These are phyloP conservation scores for Mycena kentingensis DNA, from an alignment of 768 basidiomycete genomes.

Conservation along the genomic window DNA sequence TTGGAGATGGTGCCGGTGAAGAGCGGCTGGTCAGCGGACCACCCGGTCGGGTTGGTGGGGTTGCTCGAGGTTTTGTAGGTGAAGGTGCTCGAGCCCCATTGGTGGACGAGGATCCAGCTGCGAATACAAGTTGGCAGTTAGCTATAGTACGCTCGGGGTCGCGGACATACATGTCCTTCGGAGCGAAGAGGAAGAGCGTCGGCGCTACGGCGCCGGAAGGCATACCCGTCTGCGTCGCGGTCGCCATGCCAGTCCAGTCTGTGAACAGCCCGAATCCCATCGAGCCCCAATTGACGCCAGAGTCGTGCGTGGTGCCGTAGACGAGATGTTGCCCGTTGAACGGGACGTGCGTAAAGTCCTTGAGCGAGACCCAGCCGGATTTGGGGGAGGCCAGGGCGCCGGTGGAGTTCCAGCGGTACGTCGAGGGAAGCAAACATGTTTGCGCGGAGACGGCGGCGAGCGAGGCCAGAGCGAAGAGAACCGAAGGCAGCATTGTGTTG, in stretches of 20 bases:
- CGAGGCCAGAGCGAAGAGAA: too few species aligned
- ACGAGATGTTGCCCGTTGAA: constrained; percentile 18
- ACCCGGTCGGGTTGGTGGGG: constrained; percentile 17
- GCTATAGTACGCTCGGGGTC: too few species aligned
- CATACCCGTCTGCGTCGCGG: constrained; percentile 13
- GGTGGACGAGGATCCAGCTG: constrained; percentile 11
- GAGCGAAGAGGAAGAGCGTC: constrained; percentile 8
- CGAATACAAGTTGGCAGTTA: too few species aligned
- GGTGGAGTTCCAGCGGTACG: constrained; percentile 14
- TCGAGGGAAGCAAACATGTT: constrained; percentile 16
- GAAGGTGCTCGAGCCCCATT: constrained; percentile 13
- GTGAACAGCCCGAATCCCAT: constrained; percentile 11
- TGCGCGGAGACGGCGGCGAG: constrained; percentile 1
- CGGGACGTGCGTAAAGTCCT: constrained; percentile 17
- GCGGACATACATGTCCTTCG: constrained; percentile 15
- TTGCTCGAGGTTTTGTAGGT: constrained; percentile 11
- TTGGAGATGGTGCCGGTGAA: constrained; percentile 6
- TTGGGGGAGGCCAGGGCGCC: constrained; percentile 8
- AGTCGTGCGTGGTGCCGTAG: constrained; percentile 9
- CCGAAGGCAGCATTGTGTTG: too few species aligned
- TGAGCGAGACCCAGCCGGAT: constrained; percentile 16
- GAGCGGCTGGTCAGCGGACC: constrained; percentile 3
- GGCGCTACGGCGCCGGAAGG: constrained; percentile 11
- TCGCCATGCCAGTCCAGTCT: constrained; percentile 14
- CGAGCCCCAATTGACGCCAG: constrained; percentile 12